A percentile compares a stretch with the other conserved stretches of the same genome.
Evolutionary conservation across 1,284 basidiomycete species (phyloP).

Genomic region (Boletus calvinii): DNA sequence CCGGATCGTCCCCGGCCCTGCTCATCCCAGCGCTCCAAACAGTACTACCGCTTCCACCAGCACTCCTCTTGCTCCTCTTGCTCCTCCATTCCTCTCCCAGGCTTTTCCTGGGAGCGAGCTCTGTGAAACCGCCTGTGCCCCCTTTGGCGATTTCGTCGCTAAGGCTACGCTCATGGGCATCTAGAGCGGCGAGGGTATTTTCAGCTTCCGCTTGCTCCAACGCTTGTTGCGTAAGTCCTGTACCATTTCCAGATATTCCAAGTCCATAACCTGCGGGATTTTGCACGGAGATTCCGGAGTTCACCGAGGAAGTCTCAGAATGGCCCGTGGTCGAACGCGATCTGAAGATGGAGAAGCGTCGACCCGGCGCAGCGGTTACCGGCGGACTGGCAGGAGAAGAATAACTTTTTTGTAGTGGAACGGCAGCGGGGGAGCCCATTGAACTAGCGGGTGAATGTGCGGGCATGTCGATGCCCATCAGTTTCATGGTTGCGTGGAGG

Average conservation of each 20-base stretch:
- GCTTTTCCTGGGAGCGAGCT: slow-evolving; percentile 52
- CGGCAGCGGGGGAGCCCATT: slow-evolving; percentile 27
- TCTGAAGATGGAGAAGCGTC: slow-evolving; percentile 72
- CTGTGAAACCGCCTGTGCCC: slow-evolving; percentile 70
- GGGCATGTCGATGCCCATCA: slow-evolving; percentile 83
- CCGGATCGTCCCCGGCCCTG: slow-evolving; percentile 49
- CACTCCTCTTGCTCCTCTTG: slow-evolving; percentile 54
- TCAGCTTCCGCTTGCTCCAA: slow-evolving; percentile 75
- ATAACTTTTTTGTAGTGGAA: slow-evolving; percentile 43
- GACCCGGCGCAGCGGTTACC: slow-evolving; percentile 35
- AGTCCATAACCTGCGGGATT: slow-evolving; percentile 38
- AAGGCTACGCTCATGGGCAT: slow-evolving; percentile 70
- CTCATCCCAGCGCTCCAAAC: slow-evolving; percentile 84
- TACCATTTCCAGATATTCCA: slow-evolving; percentile 37
- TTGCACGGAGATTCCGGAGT: slow-evolving; percentile 42
- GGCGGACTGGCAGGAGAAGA: slow-evolving; percentile 40
- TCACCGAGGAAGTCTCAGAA: slow-evolving; percentile 49
- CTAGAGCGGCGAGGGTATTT: slow-evolving; percentile 67
- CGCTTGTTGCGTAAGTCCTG: slow-evolving; percentile 67
- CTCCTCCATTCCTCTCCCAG: slow-evolving; percentile 54
- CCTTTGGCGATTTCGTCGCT: slow-evolving; percentile 77
- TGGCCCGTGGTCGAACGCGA: slow-evolving; percentile 42
- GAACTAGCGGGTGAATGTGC: slow-evolving; percentile 33
- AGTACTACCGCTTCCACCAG: slow-evolving; percentile 68
- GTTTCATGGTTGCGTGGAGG: slow-evolving; percentile 83